Percentiles rank a stretch among this genome's conserved stretches.
Conservation (phyloP, 768 basidiomycete genomes). For the Kwoniella sp. region DNA sequence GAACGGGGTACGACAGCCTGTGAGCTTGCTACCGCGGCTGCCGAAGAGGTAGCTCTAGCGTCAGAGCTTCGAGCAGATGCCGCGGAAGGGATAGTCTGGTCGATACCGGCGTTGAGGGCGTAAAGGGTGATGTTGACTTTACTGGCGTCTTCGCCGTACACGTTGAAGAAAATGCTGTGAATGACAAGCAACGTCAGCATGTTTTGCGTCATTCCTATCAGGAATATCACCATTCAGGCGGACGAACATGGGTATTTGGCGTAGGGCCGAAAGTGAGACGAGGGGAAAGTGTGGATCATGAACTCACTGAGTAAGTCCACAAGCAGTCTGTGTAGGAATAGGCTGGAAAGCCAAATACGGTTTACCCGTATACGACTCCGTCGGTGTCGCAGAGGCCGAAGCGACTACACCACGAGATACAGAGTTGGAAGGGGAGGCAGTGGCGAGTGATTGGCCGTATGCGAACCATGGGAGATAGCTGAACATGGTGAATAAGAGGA, state of each 20-base stretch:
- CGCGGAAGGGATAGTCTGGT: slow-evolving; percentile 21
- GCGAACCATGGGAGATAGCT: background rate
- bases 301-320: slow-evolving; percentile 9
- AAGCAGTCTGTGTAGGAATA: slow-evolving; percentile 21
- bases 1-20: slow-evolving; percentile 4
- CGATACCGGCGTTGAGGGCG: slow-evolving; percentile 25
- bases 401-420: background rate
- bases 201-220: background rate
- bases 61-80: background rate
- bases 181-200: background rate
- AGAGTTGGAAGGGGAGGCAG: background rate
- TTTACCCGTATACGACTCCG: slow-evolving; percentile 14
- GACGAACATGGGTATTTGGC: no score
- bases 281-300: background rate
- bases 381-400: slow-evolving; percentile 2
- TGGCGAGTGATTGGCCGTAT: slow-evolving; percentile 10
- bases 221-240: no score
- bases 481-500: background rate
- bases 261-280: background rate
- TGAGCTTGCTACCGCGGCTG: background rate
- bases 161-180: slow-evolving; percentile 12
- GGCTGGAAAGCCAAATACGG: slow-evolving; percentile 17
- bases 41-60: background rate
- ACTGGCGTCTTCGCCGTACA: slow-evolving; percentile 19
- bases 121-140: slow-evolving; percentile 26